Evolutionary conservation across 2,329 filamentous ascomycete genomes (phyloP).

Genomic region (Penicillium digitatum): DNA sequence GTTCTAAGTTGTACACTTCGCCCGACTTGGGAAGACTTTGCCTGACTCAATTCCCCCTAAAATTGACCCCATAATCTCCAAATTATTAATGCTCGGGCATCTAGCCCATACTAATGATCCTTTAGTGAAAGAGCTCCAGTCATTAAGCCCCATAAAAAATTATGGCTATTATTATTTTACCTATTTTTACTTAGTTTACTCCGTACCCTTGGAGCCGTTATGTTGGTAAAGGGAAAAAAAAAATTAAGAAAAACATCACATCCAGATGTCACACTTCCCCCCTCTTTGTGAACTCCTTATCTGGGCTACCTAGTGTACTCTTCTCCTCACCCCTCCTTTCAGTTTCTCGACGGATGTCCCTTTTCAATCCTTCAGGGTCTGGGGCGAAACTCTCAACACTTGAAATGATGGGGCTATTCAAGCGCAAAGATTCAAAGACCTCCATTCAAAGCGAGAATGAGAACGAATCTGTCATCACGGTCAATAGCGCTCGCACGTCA

Average conservation of each 20-base stretch:
- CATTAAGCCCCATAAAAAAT: constrained; percentile 8
- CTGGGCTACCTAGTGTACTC: neutral
- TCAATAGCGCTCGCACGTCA: constrained; percentile 44
- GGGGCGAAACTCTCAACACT: constrained; percentile 6
- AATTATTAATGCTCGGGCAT: neutral
- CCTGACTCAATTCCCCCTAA: neutral
- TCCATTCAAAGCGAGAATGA: constrained; percentile 34
- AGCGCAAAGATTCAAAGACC: constrained; percentile 45
- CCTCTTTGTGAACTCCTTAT: constrained; percentile 1
- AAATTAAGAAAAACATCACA: neutral
- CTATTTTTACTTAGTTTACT: constrained; percentile 1
- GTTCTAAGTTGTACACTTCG: neutral
- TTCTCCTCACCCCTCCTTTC: neutral
- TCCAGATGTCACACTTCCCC: neutral
- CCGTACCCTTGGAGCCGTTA: neutral
- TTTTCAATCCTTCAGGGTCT: neutral
- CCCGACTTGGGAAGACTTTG: neutral
- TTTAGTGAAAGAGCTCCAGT: neutral
- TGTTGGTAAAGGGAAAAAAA: neutral
- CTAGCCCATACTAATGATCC: neutral
- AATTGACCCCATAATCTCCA: neutral
- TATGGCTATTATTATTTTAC: neutral
- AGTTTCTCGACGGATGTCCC: neutral
- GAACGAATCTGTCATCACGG: constrained; percentile 37
- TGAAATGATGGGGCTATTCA: constrained; percentile 44